Evolutionary conservation across 495 filamentous ascomycete genomes (phyloP).

Genomic region (Podospora comata): DNA sequence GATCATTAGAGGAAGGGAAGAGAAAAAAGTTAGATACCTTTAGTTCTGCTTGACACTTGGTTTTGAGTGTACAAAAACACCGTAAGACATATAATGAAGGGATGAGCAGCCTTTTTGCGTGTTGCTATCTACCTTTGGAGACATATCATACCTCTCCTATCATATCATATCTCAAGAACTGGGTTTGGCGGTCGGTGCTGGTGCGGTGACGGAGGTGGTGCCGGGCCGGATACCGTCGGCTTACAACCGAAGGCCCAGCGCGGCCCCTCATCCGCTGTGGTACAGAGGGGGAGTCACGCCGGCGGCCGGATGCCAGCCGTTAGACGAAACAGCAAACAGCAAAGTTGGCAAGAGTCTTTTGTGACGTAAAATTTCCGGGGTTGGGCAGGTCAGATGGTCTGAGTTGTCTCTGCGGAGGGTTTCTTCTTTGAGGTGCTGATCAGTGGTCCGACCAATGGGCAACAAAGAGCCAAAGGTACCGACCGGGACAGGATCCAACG

Average conservation of each 20-base stretch:
- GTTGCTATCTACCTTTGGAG: not conserved
- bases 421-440: not conserved
- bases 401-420: not conserved
- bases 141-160: not conserved
- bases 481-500: not conserved
- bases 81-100: not conserved
- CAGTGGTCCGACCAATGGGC: not conserved
- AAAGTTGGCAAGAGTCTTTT: not conserved
- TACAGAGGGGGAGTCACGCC: not conserved
- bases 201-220: not conserved
- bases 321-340: no score
- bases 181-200: not conserved
- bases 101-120: not conserved
- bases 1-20: conserved; percentile 51
- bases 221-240: conserved; percentile 29
- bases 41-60: not conserved
- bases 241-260: conserved; percentile 14
- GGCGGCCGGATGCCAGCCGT: no score
- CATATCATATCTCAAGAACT: not conserved
- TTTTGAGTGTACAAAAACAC: not conserved
- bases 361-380: not conserved
- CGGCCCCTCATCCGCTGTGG: conserved; percentile 3
- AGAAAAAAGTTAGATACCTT: conserved; percentile 5
- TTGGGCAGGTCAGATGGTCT: not conserved
- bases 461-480: not conserved